Evolutionary conservation across 2,329 filamentous ascomycete species (phyloP).

Genomic region (Diaporthe caulivora): DNA sequence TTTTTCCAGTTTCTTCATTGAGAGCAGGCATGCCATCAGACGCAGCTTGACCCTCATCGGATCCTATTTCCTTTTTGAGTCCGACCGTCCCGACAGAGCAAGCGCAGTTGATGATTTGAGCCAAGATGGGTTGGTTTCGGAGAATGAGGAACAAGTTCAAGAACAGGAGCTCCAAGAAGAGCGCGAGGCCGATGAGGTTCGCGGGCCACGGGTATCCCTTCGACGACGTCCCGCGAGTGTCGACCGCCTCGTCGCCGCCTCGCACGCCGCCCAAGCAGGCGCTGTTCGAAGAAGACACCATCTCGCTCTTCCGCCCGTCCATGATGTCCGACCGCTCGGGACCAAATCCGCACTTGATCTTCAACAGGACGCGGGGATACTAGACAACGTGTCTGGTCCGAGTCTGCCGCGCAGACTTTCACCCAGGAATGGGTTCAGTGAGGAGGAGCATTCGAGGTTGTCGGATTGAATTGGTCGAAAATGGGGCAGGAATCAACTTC

Average conservation of each 20-base stretch:
- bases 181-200: conserved; percentile 19
- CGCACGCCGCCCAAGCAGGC: conserved; percentile 32
- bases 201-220: conserved; percentile 7
- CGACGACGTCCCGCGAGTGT: conserved; percentile 5
- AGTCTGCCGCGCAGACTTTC: background rate
- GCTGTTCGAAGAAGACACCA: conserved; percentile 28
- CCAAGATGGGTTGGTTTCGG: conserved; percentile 35
- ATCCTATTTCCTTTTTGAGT: background rate
- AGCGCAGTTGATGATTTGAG: background rate
- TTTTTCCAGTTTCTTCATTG: background rate
- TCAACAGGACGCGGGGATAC: background rate
- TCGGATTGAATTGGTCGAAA: background rate
- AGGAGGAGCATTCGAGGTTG: background rate
- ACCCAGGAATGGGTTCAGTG: background rate
- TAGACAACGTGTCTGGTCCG: background rate
- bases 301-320: conserved; percentile 27
- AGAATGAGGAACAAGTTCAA: conserved; percentile 36
- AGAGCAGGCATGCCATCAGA: background rate
- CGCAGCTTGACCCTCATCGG: background rate
- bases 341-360: conserved; percentile 7
- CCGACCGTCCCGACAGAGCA: background rate
- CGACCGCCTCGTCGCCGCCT: conserved; percentile 14
- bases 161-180: conserved; percentile 30
- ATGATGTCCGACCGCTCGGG: conserved; percentile 29
- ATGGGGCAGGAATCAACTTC: background rate